phyloP scores from a whole-genome alignment of 768 basidiomycete genomes.

The Symmetrospora coprosmae region DNA sequence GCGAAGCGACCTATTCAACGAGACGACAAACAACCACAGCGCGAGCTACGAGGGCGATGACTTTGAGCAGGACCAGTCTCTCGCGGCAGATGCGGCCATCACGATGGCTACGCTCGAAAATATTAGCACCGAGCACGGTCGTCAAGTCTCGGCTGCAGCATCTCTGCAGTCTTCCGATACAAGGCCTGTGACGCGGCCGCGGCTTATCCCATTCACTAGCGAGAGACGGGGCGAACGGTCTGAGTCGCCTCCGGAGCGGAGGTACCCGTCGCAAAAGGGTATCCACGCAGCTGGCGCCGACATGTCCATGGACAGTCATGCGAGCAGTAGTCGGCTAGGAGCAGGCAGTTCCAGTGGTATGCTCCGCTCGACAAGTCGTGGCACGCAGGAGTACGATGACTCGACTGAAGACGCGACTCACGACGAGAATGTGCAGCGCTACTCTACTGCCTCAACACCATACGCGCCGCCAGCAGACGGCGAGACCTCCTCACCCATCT shows the following conservation, averaged over 20 bases:
- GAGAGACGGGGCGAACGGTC: not conserved
- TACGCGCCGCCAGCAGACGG: constrained; percentile 12
- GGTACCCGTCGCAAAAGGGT: constrained; percentile 3
- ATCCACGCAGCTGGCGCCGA: not conserved
- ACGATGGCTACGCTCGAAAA: constrained; percentile 9
- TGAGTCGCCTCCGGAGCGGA: not conserved
- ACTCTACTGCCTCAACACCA: constrained; percentile 7
- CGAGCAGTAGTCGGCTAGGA: constrained; percentile 1
- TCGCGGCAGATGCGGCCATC: constrained; percentile 15
- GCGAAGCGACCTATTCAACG: not conserved
- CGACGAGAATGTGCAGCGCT: not conserved
- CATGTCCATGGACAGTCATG: not conserved
- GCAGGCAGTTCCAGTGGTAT: not conserved
- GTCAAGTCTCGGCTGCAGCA: not conserved
- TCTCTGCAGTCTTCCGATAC: not conserved
- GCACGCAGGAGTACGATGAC: constrained; percentile 18
- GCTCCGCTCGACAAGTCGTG: constrained; percentile 13
- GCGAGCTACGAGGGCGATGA: constrained; percentile 5
- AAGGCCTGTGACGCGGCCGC: constrained; percentile 13
- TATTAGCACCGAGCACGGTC: not conserved
- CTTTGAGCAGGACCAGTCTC: constrained; percentile 18
- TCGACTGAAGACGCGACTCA: constrained; percentile 15
- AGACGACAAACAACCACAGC: not conserved
- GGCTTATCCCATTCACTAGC: constrained; percentile 26
- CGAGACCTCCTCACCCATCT: constrained; percentile 8